Evolutionary conservation across 805 yeast species (phyloP).

Genomic region (Kazachstania bromeliacearum): DNA sequence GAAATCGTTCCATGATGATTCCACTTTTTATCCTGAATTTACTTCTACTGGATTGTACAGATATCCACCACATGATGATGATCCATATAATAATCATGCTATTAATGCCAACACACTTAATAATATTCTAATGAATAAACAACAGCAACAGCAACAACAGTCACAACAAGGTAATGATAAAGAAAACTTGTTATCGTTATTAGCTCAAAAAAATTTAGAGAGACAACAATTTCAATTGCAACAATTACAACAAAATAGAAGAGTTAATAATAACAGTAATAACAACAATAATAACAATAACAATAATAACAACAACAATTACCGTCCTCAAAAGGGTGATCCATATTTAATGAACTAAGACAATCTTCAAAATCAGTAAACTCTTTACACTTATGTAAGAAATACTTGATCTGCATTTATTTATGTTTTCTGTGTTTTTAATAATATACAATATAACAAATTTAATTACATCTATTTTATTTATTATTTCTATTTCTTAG

Average conservation of each 20-base stretch:
- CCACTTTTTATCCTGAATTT: slow-evolving; percentile 21
- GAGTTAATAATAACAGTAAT: slow-evolving; percentile 5
- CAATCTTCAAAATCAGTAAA: too few relatives aligned
- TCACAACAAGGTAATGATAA: slow-evolving; percentile 6
- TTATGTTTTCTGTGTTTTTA: too few relatives aligned
- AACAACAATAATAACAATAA: slow-evolving; percentile 8
- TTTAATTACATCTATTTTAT: too few relatives aligned
- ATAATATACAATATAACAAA: background rate
- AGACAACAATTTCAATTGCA: slow-evolving; percentile 17
- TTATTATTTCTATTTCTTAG: slow-evolving; percentile 3
- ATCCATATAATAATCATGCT: slow-evolving; percentile 1
- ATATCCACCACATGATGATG: background rate
- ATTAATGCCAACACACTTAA: slow-evolving; percentile 3
- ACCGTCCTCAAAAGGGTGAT: slow-evolving; percentile 11
- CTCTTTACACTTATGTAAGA: too few relatives aligned
- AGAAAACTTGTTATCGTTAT: slow-evolving; percentile 13
- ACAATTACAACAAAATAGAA: slow-evolving; percentile 7
- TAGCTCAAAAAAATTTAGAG: slow-evolving; percentile 16
- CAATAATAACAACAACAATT: slow-evolving; percentile 2
- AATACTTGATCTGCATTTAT: too few relatives aligned
- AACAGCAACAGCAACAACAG: slow-evolving; percentile 3
- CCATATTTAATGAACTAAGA: slow-evolving; percentile 14
- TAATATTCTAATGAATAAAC: slow-evolving; percentile 7
- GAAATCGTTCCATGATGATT: slow-evolving; percentile 25
- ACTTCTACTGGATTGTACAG: background rate